Evolutionary conservation across 2,329 filamentous ascomycete species (phyloP), one percentile per base, ranked within the genome.

Genomic region (Dactylellina leptospora): DNA sequence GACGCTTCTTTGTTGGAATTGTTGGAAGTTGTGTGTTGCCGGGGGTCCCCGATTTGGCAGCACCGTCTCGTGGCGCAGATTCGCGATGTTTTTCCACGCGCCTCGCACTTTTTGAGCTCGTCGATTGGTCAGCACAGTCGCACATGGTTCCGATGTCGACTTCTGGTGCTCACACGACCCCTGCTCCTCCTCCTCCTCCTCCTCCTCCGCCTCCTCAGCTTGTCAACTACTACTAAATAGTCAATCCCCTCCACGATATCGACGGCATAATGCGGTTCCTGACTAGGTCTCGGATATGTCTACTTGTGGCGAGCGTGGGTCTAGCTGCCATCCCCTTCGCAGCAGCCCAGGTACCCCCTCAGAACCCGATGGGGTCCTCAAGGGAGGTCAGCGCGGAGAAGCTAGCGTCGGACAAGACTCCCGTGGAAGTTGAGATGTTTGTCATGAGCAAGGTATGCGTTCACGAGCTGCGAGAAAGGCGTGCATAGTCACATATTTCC

Each of bases 361-460:
- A 47, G 20, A 27, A 36, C n/a, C 11, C 42, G 3, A 36, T 28
- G 4, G 40, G 13, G n/a, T 13, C 20, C 5, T 55, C 13, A 6
- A 51, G 36, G 20, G 22, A 40, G 20, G 16, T 33, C 18, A 13
- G 16, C 6, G 16, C 16, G n/a, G 60, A 55, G 6, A 13, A 6
- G 6, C 1, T 27, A 33, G 47, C 22, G 13, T 5, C 51, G 4
- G 40, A 18, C 16, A 72, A 72, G n/a, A 18, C 59, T 59, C 68
- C 68, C 9, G 59, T 72, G 11, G 56, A 38, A 20, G 59, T 72
- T 28, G 68, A 72, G 55, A 72, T 72, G 53, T 72, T 72, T 27
- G 45, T 59, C 30, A 72, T 72, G 68, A 72, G 68, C 28, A 72
- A 64, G 54, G 68, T 72, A 45, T 45, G 40, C 40, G 40, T 45